These are phyloP conservation scores for Nakazawaea pomicola DNA, from an alignment of 805 yeast genomes.

Conservation along the genomic window DNA sequence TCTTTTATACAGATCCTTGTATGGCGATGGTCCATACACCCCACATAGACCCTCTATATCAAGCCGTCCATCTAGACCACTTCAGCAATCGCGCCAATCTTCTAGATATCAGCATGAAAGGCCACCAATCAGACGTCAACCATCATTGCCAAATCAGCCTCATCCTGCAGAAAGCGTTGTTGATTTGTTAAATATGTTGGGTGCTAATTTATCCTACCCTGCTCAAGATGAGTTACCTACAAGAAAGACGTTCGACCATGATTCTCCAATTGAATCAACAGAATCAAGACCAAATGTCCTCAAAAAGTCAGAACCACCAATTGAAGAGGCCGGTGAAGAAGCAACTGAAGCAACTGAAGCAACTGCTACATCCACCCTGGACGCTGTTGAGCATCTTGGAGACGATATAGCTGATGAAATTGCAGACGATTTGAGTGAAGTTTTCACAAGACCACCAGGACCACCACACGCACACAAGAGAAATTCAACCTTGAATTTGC, in stretches of 20 bases:
- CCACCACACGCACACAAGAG: too few relatives aligned
- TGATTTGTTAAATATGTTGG: conserved; percentile 10
- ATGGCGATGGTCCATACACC: conserved; percentile 12
- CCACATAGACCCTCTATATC: not conserved
- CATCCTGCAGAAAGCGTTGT: conserved; percentile 11
- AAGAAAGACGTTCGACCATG: conserved; percentile 5
- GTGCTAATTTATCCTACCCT: conserved; percentile 8
- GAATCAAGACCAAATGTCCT: too few relatives aligned
- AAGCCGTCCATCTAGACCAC: not conserved
- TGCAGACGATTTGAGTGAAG: too few relatives aligned
- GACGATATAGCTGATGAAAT: too few relatives aligned
- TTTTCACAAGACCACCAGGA: too few relatives aligned
- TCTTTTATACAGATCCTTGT: conserved; percentile 11
- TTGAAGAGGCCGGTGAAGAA: too few relatives aligned
- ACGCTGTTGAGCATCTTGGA: too few relatives aligned
- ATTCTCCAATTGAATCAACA: not conserved
- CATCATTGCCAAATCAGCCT: conserved; percentile 6
- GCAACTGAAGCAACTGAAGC: not conserved
- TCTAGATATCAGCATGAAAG: not conserved
- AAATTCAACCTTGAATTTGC: conserved; percentile 16
- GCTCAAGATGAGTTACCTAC: conserved; percentile 8
- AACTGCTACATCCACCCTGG: too few relatives aligned
- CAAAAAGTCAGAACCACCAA: too few relatives aligned
- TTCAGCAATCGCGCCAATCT: not conserved
- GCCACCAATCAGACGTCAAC: conserved; percentile 6